Conservation (phyloP, 164 flowering plant genomes). For the Cinnamomum micranthum region DNA sequence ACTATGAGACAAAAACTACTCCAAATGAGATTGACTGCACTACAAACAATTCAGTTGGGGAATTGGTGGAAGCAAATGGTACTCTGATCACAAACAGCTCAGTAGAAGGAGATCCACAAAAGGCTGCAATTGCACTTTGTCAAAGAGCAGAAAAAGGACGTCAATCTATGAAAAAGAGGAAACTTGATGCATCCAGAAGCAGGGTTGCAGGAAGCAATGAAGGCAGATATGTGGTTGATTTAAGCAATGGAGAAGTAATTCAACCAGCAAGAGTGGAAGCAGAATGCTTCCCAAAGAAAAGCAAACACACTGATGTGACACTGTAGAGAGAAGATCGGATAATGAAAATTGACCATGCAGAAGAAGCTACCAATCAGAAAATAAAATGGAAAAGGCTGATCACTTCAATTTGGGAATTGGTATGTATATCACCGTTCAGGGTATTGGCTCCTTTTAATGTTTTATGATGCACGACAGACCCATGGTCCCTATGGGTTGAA, state of each 20-base stretch:
- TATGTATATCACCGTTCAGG: constrained; percentile 22
- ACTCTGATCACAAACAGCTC: constrained; percentile 16
- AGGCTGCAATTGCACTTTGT: constrained; percentile 8
- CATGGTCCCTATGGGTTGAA: no score
- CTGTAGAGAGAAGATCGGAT: constrained; percentile 15
- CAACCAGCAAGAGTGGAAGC: constrained; percentile 23
- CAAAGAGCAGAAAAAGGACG: constrained; percentile 32
- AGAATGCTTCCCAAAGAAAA: constrained; percentile 29
- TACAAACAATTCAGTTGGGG: constrained; percentile 20
- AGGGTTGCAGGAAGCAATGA: constrained; percentile 20
- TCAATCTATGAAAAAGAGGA: constrained; percentile 52
- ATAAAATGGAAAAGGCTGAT: constrained; percentile 91
- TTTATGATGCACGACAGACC: no score
- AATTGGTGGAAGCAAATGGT: constrained; percentile 7
- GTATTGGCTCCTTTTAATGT: no score
- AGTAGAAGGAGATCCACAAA: constrained; percentile 25
- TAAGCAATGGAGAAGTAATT: constrained; percentile 47
- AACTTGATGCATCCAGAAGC: constrained; percentile 28
- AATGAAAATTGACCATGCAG: constrained; percentile 8
- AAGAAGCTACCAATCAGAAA: constrained; percentile 29
- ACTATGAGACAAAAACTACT: constrained; percentile 32
- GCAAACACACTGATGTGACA: constrained; percentile 7
- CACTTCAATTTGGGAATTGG: constrained; percentile 58
- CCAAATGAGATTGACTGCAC: constrained; percentile 20
- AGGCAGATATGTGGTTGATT: constrained; percentile 13